phyloP scores from a whole-genome alignment of 257 asterid species.

The Jacaranda copaia region DNA sequence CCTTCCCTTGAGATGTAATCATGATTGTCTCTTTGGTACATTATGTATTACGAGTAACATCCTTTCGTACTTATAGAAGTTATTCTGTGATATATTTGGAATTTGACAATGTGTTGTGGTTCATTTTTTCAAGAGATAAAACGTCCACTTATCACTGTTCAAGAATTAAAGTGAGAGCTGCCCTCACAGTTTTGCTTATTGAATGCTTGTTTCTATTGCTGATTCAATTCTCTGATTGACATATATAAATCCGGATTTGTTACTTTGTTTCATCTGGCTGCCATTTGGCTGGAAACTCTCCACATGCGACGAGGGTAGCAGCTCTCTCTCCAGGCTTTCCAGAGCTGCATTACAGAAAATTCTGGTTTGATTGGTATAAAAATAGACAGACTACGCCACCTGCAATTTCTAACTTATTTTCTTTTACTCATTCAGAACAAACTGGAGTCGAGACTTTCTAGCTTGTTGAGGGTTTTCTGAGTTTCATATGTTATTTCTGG shows the following conservation, averaged over 20 bases:
- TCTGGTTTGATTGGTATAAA: not conserved
- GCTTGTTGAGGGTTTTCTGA: not conserved
- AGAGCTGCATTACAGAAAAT: conserved; percentile 1
- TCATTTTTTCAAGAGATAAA: not conserved
- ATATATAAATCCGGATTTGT: not conserved
- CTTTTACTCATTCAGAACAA: too few relatives aligned
- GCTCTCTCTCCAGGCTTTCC: not conserved
- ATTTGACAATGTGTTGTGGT: not conserved
- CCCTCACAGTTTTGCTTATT: not conserved
- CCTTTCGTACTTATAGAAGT: not conserved
- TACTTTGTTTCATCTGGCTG: not conserved
- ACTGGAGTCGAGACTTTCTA: not conserved
- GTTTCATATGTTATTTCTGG: too few relatives aligned
- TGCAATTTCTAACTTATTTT: too few relatives aligned
- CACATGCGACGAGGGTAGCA: not conserved
- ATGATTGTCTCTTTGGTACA: not conserved
- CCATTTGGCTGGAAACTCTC: not conserved
- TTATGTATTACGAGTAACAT: not conserved
- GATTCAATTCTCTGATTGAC: not conserved
- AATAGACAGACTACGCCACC: not conserved
- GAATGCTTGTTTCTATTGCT: not conserved
- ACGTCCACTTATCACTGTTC: not conserved
- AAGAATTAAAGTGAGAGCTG: conserved; percentile 15
- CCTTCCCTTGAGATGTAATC: not conserved
- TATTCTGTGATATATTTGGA: not conserved